Evolutionary conservation across 78 protist species (phyloP).

Genomic region (Cavenderia fasciculata): DNA sequence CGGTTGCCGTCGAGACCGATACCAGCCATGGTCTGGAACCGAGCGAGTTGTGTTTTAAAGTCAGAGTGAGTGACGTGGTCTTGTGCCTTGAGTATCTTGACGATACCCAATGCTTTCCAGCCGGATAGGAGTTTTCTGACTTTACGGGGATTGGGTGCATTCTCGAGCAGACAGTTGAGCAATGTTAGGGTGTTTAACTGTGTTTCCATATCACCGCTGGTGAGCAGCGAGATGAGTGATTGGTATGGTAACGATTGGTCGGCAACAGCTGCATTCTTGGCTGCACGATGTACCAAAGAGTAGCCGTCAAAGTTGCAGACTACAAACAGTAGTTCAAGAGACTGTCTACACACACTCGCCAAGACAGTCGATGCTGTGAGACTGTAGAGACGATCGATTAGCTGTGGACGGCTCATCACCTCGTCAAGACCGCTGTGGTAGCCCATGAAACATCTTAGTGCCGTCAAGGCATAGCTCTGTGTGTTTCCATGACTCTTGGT

Average conservation of each 20-base stretch:
- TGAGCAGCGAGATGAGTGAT: background rate
- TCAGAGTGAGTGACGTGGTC: conserved; percentile 70
- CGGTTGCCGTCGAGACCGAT: conserved; percentile 9
- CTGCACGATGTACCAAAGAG: conserved; percentile 69
- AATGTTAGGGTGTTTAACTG: conserved; percentile 72
- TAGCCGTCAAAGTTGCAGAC: conserved; percentile 81
- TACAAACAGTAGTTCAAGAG: conserved; percentile 64
- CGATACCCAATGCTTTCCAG: conserved; percentile 61
- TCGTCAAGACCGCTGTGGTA: conserved; percentile 70
- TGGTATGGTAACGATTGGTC: conserved; percentile 17
- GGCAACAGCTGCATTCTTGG: conserved; percentile 41
- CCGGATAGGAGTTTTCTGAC: conserved; percentile 36
- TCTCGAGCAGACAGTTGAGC: conserved; percentile 67
- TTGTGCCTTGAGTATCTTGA: conserved; percentile 44
- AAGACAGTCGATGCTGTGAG: conserved; percentile 16
- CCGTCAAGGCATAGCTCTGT: conserved; percentile 65
- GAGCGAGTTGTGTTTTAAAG: conserved; percentile 71
- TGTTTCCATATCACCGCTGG: conserved; percentile 79
- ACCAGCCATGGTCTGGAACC: conserved; percentile 58
- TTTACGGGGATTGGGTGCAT: conserved; percentile 75
- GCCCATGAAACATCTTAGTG: conserved; percentile 79
- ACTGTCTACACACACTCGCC: conserved; percentile 70
- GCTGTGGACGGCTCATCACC: conserved; percentile 58
- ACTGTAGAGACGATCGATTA: conserved; percentile 43
- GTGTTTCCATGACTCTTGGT: conserved; percentile 73